Conservation (phyloP, 2,329 filamentous ascomycete species). For the Fusarium coffeatum region DNA sequence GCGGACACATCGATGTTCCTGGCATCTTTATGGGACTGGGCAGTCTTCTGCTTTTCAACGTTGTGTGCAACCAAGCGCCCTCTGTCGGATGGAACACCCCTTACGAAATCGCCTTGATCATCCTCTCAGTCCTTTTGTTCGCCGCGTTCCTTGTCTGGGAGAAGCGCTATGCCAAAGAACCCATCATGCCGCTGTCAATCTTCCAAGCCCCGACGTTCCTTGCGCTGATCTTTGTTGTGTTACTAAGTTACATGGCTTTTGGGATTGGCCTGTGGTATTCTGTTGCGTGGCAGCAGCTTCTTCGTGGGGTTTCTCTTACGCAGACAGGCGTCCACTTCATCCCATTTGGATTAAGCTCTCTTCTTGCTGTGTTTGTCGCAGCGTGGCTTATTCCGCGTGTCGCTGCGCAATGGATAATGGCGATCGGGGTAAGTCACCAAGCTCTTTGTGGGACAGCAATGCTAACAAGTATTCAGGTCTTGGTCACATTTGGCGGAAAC, state of each 20-base stretch:
- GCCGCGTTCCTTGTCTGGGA: conserved; percentile 57
- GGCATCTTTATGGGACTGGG: conserved; percentile 49
- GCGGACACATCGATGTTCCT: conserved; percentile 43
- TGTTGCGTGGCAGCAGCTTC: conserved; percentile 56
- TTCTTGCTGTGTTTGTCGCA: conserved; percentile 16
- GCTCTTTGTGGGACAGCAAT: neutral
- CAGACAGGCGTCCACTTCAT: conserved; percentile 7
- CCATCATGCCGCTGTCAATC: conserved; percentile 60
- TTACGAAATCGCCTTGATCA: conserved; percentile 55
- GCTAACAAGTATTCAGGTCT: neutral
- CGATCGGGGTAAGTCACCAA: conserved; percentile 51
- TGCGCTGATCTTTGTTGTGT: conserved; percentile 56
- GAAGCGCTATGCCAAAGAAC: conserved; percentile 50
- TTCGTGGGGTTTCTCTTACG: conserved; percentile 55
- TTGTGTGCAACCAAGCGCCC: conserved; percentile 63
- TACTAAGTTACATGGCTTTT: conserved; percentile 60
- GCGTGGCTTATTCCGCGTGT: conserved; percentile 61
- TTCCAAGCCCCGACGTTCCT: conserved; percentile 59
- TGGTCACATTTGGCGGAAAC: conserved; percentile 1
- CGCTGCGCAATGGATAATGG: conserved; percentile 61
- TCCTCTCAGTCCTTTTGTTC: conserved; percentile 50
- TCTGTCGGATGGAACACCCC: conserved; percentile 58
- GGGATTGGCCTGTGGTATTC: conserved; percentile 63
- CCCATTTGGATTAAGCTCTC: conserved; percentile 7
- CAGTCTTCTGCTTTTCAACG: conserved; percentile 59